Conservation (phyloP, 2,329 filamentous ascomycete genomes). For the Calonectria hongkongensis region DNA sequence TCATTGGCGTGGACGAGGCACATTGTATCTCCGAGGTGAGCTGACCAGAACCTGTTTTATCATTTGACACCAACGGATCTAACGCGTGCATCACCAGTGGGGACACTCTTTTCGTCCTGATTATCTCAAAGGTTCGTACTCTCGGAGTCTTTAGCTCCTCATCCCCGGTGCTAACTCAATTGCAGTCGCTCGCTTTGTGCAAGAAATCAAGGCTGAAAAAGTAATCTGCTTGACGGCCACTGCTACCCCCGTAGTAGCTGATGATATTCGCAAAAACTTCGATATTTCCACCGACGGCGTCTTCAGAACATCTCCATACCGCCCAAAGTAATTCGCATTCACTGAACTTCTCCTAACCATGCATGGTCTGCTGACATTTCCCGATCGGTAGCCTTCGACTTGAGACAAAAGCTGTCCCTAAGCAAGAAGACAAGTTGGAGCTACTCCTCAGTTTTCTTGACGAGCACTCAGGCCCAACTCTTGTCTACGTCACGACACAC, state of each 20-base stretch:
- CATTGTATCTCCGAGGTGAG: slow-evolving; percentile 71
- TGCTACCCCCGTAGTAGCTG: slow-evolving; percentile 73
- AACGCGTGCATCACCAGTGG: slow-evolving; percentile 58
- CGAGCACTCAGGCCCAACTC: slow-evolving; percentile 71
- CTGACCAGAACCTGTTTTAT: rapidly evolving
- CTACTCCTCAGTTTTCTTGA: slow-evolving; percentile 69
- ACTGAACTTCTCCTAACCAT: not conserved
- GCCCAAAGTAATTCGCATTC: slow-evolving; percentile 65
- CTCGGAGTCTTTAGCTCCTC: slow-evolving; percentile 7
- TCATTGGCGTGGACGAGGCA: slow-evolving; percentile 75
- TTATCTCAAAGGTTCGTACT: slow-evolving; percentile 67
- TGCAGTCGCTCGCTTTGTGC: slow-evolving; percentile 71
- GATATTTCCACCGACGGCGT: slow-evolving; percentile 67
- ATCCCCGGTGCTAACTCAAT: not conserved
- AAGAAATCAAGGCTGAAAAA: slow-evolving; percentile 73
- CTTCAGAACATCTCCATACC: slow-evolving; percentile 76
- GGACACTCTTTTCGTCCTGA: slow-evolving; percentile 70
- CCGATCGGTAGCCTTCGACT: slow-evolving; percentile 65
- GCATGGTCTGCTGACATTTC: not conserved
- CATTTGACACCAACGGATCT: not conserved
- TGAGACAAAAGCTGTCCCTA: slow-evolving; percentile 66
- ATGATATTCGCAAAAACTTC: slow-evolving; percentile 73
- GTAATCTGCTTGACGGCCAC: slow-evolving; percentile 78
- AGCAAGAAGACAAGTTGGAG: slow-evolving; percentile 66
- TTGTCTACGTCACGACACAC: slow-evolving; percentile 77